These are phyloP conservation scores for Ceratocystis albifundus DNA, from an alignment of 2,329 filamentous ascomycete species.

Conservation along the genomic window DNA sequence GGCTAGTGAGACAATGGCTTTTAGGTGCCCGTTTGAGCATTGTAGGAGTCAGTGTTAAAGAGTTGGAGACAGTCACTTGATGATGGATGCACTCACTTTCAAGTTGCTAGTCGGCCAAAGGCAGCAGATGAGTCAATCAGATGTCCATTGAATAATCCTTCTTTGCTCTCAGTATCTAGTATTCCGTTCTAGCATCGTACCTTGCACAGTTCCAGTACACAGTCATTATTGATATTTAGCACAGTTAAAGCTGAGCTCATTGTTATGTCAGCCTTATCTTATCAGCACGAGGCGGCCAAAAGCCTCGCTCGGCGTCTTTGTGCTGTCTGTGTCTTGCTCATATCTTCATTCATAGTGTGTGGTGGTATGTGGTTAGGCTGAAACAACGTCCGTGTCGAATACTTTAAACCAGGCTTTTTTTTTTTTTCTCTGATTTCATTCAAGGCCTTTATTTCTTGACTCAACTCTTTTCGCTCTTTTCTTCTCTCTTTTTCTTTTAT, in stretches of 20 bases:
- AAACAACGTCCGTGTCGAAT: slow-evolving; percentile 1
- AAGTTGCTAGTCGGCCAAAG: too few species aligned
- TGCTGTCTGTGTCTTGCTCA: not conserved
- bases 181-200: too few species aligned
- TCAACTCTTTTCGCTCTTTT: not conserved
- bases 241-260: not conserved
- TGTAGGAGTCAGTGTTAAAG: too few species aligned
- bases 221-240: not conserved
- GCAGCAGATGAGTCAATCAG: too few species aligned
- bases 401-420: not conserved
- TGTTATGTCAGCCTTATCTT: slow-evolving; percentile 5
- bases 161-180: too few species aligned
- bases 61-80: too few species aligned
- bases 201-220: not conserved
- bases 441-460: not conserved
- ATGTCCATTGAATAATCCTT: too few species aligned
- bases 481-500: not conserved
- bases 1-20: too few species aligned
- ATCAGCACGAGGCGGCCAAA: not conserved
- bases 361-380: slow-evolving; percentile 10
- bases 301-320: slow-evolving; percentile 4
- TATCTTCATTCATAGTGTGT: not conserved
- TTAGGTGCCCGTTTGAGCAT: too few species aligned
- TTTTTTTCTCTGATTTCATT: not conserved
- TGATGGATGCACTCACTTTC: too few species aligned